Evolutionary conservation across 441 rosid species (phyloP).

Genomic region (Daphne laureola): DNA sequence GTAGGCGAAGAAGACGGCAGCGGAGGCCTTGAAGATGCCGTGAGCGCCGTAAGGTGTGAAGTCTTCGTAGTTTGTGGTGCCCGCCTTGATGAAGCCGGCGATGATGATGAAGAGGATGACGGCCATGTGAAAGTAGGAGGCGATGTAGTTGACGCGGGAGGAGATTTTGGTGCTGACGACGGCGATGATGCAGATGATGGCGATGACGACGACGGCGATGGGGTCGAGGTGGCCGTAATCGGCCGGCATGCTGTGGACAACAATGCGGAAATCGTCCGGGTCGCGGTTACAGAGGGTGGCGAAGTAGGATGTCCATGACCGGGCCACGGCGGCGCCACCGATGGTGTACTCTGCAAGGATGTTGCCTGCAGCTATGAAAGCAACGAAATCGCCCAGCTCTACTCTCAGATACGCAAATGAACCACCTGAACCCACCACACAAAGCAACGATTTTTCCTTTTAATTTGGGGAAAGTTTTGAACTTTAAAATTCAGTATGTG

Average conservation of each 20-base stretch:
- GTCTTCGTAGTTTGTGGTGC: constrained; percentile 32
- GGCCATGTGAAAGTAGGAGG: constrained; percentile 47
- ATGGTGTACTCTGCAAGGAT: constrained; percentile 61
- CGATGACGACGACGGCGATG: constrained; percentile 42
- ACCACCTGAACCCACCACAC: constrained; percentile 84
- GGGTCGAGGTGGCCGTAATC: constrained; percentile 69
- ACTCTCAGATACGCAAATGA: constrained; percentile 79
- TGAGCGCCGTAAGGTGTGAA: constrained; percentile 39
- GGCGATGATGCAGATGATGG: constrained; percentile 44
- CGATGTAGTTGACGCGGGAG: constrained; percentile 59
- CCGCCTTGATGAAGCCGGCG: constrained; percentile 54
- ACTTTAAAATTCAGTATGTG: too few species aligned
- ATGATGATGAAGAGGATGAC: constrained; percentile 57
- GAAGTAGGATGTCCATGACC: constrained; percentile 88
- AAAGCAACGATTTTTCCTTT: too few species aligned
- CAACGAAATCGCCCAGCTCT: constrained; percentile 80
- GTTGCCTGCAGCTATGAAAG: constrained; percentile 81
- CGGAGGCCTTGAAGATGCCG: constrained; percentile 51
- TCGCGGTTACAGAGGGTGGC: constrained; percentile 65
- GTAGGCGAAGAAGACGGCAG: constrained; percentile 72
- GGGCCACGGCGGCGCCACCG: constrained; percentile 71
- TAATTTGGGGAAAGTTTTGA: too few species aligned
- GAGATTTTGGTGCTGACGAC: constrained; percentile 70
- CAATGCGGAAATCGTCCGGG: constrained; percentile 57
- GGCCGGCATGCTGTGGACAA: constrained; percentile 30